Base-by-base conservation (phyloP, 805 yeast species). In the Torulaspora delbrueckii region DNA sequence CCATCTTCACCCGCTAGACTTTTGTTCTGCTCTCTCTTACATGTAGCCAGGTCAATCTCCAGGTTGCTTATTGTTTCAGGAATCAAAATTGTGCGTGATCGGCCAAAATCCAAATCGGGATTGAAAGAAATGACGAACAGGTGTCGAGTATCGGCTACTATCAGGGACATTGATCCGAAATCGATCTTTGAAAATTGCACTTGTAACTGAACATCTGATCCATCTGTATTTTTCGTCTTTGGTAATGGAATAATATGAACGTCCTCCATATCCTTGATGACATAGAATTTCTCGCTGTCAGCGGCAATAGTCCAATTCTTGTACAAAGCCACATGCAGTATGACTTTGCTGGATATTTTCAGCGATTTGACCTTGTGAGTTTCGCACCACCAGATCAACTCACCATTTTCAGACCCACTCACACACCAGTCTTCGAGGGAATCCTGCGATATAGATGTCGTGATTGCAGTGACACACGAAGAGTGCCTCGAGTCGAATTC, bases 301-400 rank as follows among this genome's bases (percentile, higher is more conserved):
- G 60, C 37, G 12, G 48, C 56, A 8, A 58, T 47, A 1, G 66
- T 61, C 41, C 51, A 52, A 34, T 55, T 52, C 48, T 58, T 56
- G 33, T 49, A 53, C 27, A 58, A 45, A 8, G 48, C 52, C n/a
- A 59, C 28, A 16, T 53, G 55, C 35, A 51, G 35, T 19, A 64
- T 62, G 4, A 55, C 45, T 14, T 41, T 48, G 38, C 50, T 56
- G 8, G 65, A 56, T 10, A 60, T 16, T 36, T 53, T 55, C 30
- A 54, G 13, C 5, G 38, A 12, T 26, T 50, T 53, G 3, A 48
- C 38, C 18, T 43, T 42, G 35, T 59, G 61, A 1, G 60, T 54
- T 24, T 62, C 65, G 34, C 58, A 47, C 69, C 69, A 65, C 69
- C 69, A 65, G 18, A 62, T 58, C 1, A 65, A 24, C 40, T 59